These are phyloP conservation scores for Trichosporon sp. DNA, from an alignment of 1,284 basidiomycete species.

Conservation along the genomic window DNA sequence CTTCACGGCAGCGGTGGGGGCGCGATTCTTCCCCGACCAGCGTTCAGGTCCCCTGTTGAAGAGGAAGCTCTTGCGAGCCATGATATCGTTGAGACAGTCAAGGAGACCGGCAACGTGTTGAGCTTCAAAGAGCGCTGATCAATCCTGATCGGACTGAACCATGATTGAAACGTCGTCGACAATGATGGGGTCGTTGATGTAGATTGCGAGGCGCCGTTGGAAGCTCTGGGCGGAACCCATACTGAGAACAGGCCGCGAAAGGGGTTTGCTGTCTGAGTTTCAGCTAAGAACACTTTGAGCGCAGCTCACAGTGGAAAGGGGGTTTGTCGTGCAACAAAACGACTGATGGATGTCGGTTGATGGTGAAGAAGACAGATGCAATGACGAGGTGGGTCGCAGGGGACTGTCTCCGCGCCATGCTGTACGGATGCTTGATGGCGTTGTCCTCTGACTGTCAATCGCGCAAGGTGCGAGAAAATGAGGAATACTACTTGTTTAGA, in stretches of 20 bases:
- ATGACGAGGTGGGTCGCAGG: too few species aligned
- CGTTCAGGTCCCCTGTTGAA: neutral
- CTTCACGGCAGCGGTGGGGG: neutral
- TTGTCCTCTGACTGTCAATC: too few species aligned
- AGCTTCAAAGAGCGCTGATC: neutral
- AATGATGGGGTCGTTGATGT: conserved; percentile 1
- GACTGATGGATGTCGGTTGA: too few species aligned
- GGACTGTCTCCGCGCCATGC: too few species aligned
- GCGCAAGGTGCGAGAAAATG: too few species aligned
- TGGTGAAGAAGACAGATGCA: too few species aligned
- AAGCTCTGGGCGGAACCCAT: neutral
- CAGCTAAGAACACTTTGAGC: neutral
- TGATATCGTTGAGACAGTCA: conserved; percentile 5
- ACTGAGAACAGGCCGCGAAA: too few species aligned
- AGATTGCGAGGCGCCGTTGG: neutral
- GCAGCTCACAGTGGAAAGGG: neutral
- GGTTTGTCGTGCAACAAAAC: too few species aligned
- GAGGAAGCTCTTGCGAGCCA: neutral
- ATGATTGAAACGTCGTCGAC: neutral
- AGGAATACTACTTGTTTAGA: too few species aligned
- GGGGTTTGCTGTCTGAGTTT: neutral
- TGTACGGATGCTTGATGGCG: too few species aligned
- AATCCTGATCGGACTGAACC: neutral
- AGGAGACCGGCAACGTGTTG: neutral
- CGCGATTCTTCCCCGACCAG: neutral